These are phyloP conservation scores for Euptelea pleiosperma DNA, from an alignment of 164 flowering plant genomes.

Conservation along the genomic window DNA sequence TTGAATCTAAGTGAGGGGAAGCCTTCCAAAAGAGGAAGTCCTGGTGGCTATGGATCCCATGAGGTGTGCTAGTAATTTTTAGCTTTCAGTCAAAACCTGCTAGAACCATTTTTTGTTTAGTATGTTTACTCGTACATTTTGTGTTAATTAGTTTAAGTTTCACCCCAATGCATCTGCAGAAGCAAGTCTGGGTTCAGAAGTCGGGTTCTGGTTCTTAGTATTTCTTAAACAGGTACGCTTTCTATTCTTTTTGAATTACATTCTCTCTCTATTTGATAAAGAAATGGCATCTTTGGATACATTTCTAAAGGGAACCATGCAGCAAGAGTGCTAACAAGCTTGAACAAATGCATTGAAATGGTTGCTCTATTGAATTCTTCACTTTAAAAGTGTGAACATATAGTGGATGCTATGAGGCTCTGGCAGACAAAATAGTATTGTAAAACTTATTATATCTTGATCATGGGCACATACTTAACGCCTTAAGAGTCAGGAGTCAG, in stretches of 20 bases:
- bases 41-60: conserved; percentile 58
- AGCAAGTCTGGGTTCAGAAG: conserved; percentile 45
- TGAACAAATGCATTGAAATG: background rate
- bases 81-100: background rate
- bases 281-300: background rate
- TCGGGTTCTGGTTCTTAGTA: conserved; percentile 31
- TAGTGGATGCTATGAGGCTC: too few species aligned
- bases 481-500: too few species aligned
- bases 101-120: background rate
- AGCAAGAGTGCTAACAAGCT: too few species aligned
- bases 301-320: too few species aligned
- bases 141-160: background rate
- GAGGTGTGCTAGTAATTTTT: conserved; percentile 46
- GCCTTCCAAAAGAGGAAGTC: conserved; percentile 50
- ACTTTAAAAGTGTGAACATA: too few species aligned
- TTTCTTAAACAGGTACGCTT: conserved; percentile 13
- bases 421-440: too few species aligned
- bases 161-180: conserved; percentile 20
- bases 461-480: too few species aligned
- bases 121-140: background rate
- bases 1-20: conserved; percentile 43
- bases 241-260: background rate
- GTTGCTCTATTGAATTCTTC: too few species aligned
- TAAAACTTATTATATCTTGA: too few species aligned
- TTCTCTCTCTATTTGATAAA: background rate